Conservation (phyloP, 2,329 filamentous ascomycete species). For the Penicillium verrucosum region DNA sequence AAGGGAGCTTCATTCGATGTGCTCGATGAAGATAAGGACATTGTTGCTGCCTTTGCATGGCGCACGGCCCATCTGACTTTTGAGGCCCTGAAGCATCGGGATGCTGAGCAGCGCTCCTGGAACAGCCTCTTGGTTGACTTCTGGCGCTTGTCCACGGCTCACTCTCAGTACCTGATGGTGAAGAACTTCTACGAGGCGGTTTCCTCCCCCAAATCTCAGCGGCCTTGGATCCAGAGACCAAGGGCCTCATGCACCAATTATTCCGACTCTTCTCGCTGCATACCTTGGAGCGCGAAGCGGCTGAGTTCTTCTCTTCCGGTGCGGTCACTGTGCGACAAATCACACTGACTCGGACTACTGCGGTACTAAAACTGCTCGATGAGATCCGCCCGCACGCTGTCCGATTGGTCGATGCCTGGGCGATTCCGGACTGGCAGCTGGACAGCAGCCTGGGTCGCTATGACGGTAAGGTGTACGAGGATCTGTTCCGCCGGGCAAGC, state of each 20-base stretch:
- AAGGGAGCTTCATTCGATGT: constrained; percentile 72
- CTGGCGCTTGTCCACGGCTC: constrained; percentile 70
- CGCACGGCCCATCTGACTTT: constrained; percentile 71
- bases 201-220: constrained; percentile 52
- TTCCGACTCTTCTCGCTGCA: constrained; percentile 64
- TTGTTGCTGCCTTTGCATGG: constrained; percentile 74
- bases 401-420: constrained; percentile 69
- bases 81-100: constrained; percentile 69
- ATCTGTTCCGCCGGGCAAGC: constrained; percentile 69
- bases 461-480: constrained; percentile 74
- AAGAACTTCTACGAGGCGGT: constrained; percentile 75
- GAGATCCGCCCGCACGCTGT: constrained; percentile 72
- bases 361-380: constrained; percentile 66
- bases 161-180: constrained; percentile 73
- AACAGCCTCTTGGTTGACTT: constrained; percentile 76
- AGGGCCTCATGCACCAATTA: constrained; percentile 60
- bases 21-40: constrained; percentile 65
- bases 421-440: constrained; percentile 74
- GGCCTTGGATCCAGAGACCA: constrained; percentile 57
- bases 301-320: constrained; percentile 68
- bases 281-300: constrained; percentile 66
- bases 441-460: constrained; percentile 67
- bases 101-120: constrained; percentile 72
- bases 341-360: constrained; percentile 62
- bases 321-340: constrained; percentile 72